Evolutionary conservation across 768 basidiomycete species (phyloP), one percentile per base, ranked within the genome.

Genomic region (Kwoniella dejecticola): DNA sequence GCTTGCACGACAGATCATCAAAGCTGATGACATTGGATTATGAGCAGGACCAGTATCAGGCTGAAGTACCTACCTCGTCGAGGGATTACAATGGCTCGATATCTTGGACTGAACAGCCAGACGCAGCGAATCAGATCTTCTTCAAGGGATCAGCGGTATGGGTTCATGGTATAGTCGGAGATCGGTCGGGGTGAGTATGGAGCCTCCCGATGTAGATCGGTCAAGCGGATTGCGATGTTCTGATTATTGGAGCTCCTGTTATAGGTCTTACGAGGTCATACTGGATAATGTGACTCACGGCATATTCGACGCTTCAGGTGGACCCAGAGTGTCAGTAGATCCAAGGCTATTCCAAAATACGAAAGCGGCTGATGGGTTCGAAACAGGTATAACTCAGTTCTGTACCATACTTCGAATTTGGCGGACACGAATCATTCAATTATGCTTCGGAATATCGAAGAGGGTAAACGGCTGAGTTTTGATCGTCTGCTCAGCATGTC

Each of bases 91-190:
- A 70, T 41, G 29, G 40, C 2, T 63, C 60, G 8, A 61, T 70
- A 31, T 70, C 70, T 19, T 75, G 70, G 70, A 75, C 73, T 15
- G 64, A 66, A 36, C 62, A 65, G 38, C 55, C 60, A 19, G 42
- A 57, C 33, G 63, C 68, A 29, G 48, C 62, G n/a, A 75, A 60
- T 42, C 53, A 54, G 8, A 54, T 72, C 7, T n/a, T 46, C 15
- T 72, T 72, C 44, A 27, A 44, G 0, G 71, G 68, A 0, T 52
- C 56, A 10, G 57, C 60, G 1, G 62, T 67, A 2, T 69, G 62
- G 66, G 66, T 61, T 6, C 63, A 61, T 38, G 66, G 68, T 0
- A 61, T 62, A 10, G 27, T 52, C 12, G 64, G 65, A 17, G 47
- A 48, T 19, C 53, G 60, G 47, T 57, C 60, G 0, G 68, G 68